A percentile compares a stretch with the other conserved stretches of the same genome.
Conservation (phyloP, 2,329 filamentous ascomycete species). For the Onygenales sp. region DNA sequence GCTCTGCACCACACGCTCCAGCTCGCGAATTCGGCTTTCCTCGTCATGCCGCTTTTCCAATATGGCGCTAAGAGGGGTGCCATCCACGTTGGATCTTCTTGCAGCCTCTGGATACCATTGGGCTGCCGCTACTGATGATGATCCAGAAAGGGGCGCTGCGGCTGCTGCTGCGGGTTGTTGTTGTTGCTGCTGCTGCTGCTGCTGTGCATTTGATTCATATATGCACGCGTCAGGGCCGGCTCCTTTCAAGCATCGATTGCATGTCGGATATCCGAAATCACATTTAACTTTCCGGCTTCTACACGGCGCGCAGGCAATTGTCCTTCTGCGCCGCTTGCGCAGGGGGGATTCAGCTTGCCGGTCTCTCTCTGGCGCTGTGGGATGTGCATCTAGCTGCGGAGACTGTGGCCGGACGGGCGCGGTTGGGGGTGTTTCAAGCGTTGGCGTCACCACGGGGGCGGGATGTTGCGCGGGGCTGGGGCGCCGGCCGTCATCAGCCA, state of each 20-base stretch:
- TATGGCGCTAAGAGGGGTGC: neutral
- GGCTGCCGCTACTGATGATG: neutral
- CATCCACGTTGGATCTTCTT: neutral
- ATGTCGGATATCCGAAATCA: conserved; percentile 24
- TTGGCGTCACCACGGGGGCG: neutral
- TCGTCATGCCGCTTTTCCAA: neutral
- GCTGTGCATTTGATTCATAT: conserved; percentile 7
- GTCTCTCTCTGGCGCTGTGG: neutral
- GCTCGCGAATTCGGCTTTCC: neutral
- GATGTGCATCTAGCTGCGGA: neutral
- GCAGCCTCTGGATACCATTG: neutral
- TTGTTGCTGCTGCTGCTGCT: neutral
- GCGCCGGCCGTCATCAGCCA: neutral
- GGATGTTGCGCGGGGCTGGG: neutral
- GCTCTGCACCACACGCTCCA: neutral
- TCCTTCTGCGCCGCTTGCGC: conserved; percentile 29
- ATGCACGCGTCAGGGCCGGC: conserved; percentile 7
- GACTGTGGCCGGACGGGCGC: neutral
- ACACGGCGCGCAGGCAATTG: conserved; percentile 33
- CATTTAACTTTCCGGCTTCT: conserved; percentile 34
- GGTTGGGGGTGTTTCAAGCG: neutral
- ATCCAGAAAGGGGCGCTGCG: neutral
- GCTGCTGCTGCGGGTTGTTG: neutral
- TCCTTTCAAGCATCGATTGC: conserved; percentile 2
- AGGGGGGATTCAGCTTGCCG: conserved; percentile 16